A percentile compares a stretch with the other conserved stretches of the same genome.
phyloP scores from a whole-genome alignment of 2,329 filamentous ascomycete species.

The Gaeumannomyces sp. region DNA sequence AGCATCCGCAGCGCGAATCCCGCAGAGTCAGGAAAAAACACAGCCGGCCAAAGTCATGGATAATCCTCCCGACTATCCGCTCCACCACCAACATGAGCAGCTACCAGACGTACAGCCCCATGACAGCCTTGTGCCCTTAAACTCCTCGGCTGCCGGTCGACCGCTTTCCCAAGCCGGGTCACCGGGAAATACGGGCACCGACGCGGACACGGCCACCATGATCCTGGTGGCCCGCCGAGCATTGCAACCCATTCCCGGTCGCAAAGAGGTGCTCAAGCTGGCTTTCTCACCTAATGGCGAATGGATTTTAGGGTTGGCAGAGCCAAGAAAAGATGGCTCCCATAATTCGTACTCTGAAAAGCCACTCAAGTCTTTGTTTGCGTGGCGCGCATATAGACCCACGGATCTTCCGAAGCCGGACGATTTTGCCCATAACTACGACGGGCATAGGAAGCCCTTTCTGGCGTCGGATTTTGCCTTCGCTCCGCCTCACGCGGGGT shows the following conservation, averaged over 20 bases:
- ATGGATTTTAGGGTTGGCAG: neutral
- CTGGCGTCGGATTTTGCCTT: too few relatives aligned
- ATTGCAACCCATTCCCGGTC: neutral
- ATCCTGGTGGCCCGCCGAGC: neutral
- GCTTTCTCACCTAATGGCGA: neutral
- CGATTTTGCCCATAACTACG: too few relatives aligned
- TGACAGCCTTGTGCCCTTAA: neutral
- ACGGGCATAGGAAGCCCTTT: too few relatives aligned
- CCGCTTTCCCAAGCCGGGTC: neutral
- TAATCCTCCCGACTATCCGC: neutral
- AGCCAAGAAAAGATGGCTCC: neutral
- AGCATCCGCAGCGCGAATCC: neutral
- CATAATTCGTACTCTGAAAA: neutral
- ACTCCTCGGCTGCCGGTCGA: neutral
- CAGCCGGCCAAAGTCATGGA: neutral
- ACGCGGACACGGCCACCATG: neutral
- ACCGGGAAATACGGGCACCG: neutral
- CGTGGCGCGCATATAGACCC: neutral
- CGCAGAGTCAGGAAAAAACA: neutral
- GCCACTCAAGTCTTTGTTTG: neutral
- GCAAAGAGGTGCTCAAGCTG: neutral
- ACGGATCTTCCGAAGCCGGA: too few relatives aligned
- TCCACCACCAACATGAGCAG: neutral
- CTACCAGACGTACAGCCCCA: neutral
- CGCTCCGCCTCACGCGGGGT: too few relatives aligned